Evolutionary conservation across 331 rosid genomes (phyloP).

Genomic region (Pyracantha coccinea): DNA sequence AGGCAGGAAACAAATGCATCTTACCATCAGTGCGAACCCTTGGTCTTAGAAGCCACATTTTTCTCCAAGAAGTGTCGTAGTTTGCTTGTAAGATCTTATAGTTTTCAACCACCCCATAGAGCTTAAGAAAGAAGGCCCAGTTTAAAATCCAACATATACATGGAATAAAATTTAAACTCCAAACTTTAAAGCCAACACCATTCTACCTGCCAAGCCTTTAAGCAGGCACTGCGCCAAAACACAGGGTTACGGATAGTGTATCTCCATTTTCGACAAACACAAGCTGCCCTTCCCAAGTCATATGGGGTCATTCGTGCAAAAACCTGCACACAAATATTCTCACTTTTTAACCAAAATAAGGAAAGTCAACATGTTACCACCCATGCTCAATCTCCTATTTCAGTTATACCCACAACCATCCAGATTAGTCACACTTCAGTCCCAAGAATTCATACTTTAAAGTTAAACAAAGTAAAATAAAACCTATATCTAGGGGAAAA

Average conservation of each 20-base stretch:
- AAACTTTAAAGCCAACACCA: constrained; percentile 7
- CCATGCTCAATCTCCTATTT: not conserved
- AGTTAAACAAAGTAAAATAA: not conserved
- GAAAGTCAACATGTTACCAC: not conserved
- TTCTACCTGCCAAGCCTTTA: constrained; percentile 99
- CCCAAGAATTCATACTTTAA: not conserved
- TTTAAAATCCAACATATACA: constrained; percentile 13
- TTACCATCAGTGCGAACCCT: constrained; percentile 91
- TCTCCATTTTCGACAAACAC: constrained; percentile 96
- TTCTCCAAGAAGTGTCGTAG: constrained; percentile 82
- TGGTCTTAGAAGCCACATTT: constrained; percentile 92
- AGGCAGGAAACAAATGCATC: not conserved
- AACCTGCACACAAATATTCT: constrained; percentile 34
- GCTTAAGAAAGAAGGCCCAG: constrained; percentile 36
- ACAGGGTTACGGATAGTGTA: constrained; percentile 86
- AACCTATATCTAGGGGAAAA: not conserved
- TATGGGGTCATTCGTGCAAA: constrained; percentile 77
- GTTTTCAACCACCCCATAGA: constrained; percentile 68
- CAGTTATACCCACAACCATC: not conserved
- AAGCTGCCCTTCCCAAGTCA: constrained; percentile 81
- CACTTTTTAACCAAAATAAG: not conserved
- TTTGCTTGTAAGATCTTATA: constrained; percentile 65
- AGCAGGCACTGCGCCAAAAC: constrained; percentile 89
- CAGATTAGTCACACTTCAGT: not conserved
- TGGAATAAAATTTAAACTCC: constrained; percentile 5